These are phyloP conservation scores for Cornus florida DNA, from an alignment of 148 eudicot species.

Conservation along the genomic window DNA sequence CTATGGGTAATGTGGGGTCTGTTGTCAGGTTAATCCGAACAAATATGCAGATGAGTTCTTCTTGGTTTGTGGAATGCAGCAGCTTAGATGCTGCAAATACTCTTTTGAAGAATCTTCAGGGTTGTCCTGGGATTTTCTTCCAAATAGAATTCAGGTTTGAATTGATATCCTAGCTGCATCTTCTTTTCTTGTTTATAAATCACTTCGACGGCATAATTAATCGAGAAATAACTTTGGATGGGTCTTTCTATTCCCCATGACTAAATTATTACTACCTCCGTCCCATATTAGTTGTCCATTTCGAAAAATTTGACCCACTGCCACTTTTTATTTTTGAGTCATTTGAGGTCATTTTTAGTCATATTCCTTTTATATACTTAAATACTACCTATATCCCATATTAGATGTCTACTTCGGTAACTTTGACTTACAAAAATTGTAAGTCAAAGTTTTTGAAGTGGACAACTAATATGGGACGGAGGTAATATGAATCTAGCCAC, in stretches of 20 bases:
- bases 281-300: no score
- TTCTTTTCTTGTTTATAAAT: neutral
- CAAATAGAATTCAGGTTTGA: conserved; percentile 40
- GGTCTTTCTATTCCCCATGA: neutral
- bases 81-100: conserved; percentile 35
- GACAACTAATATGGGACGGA: no score
- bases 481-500: neutral
- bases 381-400: no score
- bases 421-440: no score
- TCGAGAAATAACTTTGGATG: neutral
- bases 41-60: conserved; percentile 20
- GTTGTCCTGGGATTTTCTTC: conserved; percentile 33
- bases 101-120: conserved; percentile 33
- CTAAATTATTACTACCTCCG: neutral
- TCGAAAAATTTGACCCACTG: no score
- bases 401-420: no score
- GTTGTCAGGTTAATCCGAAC: conserved; percentile 26
- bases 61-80: conserved; percentile 45
- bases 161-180: conserved; percentile 6
- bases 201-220: no score
- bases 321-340: no score
- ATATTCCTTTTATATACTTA: no score
- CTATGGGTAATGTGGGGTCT: conserved; percentile 25
- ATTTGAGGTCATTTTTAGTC: no score
- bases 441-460: no score